These are phyloP conservation scores for Vanderwaltozyma verrucispora DNA, from an alignment of 805 yeast genomes.

Conservation along the genomic window DNA sequence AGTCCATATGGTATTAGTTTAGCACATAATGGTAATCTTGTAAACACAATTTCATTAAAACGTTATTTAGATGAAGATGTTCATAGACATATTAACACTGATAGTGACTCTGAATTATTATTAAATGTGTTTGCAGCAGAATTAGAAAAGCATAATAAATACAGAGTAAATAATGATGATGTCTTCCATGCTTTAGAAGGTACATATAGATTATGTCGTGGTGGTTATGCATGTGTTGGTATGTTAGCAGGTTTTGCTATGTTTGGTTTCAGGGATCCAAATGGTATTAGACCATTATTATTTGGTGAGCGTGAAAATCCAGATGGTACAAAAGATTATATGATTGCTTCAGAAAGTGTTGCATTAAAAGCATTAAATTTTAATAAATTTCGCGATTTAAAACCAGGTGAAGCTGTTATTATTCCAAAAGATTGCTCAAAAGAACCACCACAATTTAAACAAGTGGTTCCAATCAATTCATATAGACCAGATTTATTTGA, in stretches of 20 bases:
- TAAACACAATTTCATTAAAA: conserved; percentile 69
- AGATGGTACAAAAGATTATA: conserved; percentile 71
- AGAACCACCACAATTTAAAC: conserved; percentile 62
- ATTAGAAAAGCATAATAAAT: conserved; percentile 82
- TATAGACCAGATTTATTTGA: conserved; percentile 96
- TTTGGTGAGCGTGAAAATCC: conserved; percentile 68
- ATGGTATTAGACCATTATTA: conserved; percentile 88
- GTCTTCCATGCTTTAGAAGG: conserved; percentile 79
- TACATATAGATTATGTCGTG: conserved; percentile 71
- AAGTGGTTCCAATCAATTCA: conserved; percentile 65
- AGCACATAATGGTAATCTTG: conserved; percentile 92
- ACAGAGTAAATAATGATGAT: conserved; percentile 85
- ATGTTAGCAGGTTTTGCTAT: conserved; percentile 94
- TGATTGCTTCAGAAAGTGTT: conserved; percentile 93
- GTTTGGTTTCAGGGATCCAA: conserved; percentile 94
- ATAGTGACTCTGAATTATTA: conserved; percentile 86
- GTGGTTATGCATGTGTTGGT: conserved; percentile 95
- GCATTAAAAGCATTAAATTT: conserved; percentile 90
- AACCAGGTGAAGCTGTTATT: conserved; percentile 95
- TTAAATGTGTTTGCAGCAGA: conserved; percentile 87
- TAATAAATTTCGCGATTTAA: conserved; percentile 64
- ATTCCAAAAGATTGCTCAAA: conserved; percentile 63
- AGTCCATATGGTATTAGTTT: conserved; percentile 89
- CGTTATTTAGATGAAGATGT: conserved; percentile 83
- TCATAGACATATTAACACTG: conserved; percentile 96